Base-by-base conservation (phyloP, 495 filamentous ascomycete genomes). In the Lichina pygmaea region DNA sequence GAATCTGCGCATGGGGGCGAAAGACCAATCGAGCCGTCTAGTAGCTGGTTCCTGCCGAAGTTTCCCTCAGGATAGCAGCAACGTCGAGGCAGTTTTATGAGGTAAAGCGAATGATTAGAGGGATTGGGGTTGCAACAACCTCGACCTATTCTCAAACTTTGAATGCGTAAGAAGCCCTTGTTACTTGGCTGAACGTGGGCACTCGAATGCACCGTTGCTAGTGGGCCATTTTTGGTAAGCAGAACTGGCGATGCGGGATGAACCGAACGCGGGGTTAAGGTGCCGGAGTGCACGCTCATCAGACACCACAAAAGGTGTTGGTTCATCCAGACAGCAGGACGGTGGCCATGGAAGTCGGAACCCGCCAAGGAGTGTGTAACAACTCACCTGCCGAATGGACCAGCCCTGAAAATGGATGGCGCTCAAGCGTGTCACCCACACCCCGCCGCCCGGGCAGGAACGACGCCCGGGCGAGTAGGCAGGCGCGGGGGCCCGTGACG, bases 21-120 rank as follows among this genome's bases (percentile, higher is more conserved):
- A 61, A 60, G 60, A 61, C 58, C 68, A 71, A 73, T 75, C 67
- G 68, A 75, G 73, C 66, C 66, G 75, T 74, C 43, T 44, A 68
- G 66, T 73, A 71, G 65, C 65, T 72, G 62, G 66, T 75, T 73
- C 67, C 68, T 67, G 72, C 68, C 67, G 68, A 76, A 76, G 71
- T 75, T 75, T 75, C 68, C 69, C 68, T 75, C 65, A 75, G 70
- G 66, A 77, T 77, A 77, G 70, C 68, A 77, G 71, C 72, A 68
- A 71, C 68, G 66, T 67, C 60, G 24, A 24, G 66, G 72, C 66
- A 73, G 70, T 73, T 75, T 74, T 74, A 76, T 76, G 68, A 73
- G 70, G 72, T 76, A 76, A 75, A 75, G 72, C 71, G 68, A 75
- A 76, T 76, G 67, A 75, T 75, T 75, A 76, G 71, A 73, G 71